These are phyloP conservation scores for Phytopythium cucurbitacearum DNA, from an alignment of 352 stramenopile genomes.

Conservation along the genomic window DNA sequence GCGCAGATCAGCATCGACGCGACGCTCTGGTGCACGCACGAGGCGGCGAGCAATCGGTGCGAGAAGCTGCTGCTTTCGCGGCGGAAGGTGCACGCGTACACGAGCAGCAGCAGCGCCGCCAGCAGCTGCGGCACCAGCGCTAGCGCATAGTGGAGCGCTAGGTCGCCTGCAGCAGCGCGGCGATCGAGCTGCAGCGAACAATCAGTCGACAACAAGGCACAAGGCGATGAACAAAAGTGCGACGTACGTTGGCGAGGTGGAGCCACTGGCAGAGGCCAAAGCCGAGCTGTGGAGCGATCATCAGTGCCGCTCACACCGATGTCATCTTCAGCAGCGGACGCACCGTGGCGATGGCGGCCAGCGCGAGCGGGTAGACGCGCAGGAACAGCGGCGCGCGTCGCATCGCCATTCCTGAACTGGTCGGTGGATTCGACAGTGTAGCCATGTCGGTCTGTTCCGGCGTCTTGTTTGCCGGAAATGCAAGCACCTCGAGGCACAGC, in stretches of 20 bases:
- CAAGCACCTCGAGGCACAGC: too few species aligned
- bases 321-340: neutral
- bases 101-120: conserved; percentile 40
- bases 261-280: conserved; percentile 54
- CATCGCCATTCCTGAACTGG: neutral
- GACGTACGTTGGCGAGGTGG: conserved; percentile 37
- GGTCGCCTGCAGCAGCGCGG: neutral
- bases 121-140: conserved; percentile 42
- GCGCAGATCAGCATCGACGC: conserved; percentile 30
- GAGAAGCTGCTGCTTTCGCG: conserved; percentile 30
- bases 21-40: conserved; percentile 48
- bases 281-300: conserved; percentile 12
- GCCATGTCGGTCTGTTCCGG: too few species aligned
- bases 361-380: conserved; percentile 28
- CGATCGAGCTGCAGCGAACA: neutral
- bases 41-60: conserved; percentile 49
- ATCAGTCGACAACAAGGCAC: neutral
- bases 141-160: conserved; percentile 44
- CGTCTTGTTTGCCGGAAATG: too few species aligned
- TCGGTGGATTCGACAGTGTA: too few species aligned
- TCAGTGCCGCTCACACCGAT: neutral
- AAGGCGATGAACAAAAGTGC: neutral
- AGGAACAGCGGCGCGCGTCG: conserved; percentile 7
- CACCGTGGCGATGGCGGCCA: conserved; percentile 23
- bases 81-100: conserved; percentile 60